Evolutionary conservation across 257 asterid genomes (phyloP).

Genomic region (Scutellaria baicalensis): DNA sequence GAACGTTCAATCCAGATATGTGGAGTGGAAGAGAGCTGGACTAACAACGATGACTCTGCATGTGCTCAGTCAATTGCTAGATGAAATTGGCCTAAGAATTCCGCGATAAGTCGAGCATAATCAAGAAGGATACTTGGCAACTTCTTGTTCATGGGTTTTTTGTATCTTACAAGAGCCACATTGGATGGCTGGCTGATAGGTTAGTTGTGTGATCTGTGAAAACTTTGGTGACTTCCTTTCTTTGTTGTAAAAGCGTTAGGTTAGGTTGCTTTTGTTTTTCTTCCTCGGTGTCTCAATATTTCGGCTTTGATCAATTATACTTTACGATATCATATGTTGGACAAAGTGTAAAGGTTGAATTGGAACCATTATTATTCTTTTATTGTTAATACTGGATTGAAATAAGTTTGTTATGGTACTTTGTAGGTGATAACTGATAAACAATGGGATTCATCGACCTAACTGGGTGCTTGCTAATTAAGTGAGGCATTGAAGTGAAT

Average conservation of each 20-base stretch:
- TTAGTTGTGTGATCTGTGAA: background rate
- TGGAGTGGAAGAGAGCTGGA: constrained; percentile 54
- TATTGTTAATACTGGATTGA: background rate
- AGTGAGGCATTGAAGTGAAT: background rate
- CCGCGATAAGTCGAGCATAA: background rate
- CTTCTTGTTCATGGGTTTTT: background rate
- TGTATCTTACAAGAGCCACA: background rate
- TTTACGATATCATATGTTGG: background rate
- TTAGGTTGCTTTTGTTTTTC: background rate
- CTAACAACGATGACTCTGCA: constrained; percentile 55
- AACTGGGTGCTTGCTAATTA: too few relatives aligned
- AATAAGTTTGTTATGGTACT: background rate
- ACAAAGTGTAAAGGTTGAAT: background rate
- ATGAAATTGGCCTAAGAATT: constrained; percentile 20
- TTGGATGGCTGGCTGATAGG: background rate
- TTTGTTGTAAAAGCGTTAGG: constrained; percentile 8
- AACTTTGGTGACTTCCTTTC: too few relatives aligned
- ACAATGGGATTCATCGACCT: too few relatives aligned
- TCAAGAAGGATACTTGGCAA: background rate
- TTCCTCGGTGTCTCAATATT: too few relatives aligned
- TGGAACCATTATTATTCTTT: constrained; percentile 5
- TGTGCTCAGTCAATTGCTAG: constrained; percentile 43
- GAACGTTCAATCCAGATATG: constrained; percentile 60
- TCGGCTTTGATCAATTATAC: background rate
- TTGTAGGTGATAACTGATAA: too few relatives aligned